Conservation (phyloP, 306 rosid genomes). For the Potentilla sterilis region DNA sequence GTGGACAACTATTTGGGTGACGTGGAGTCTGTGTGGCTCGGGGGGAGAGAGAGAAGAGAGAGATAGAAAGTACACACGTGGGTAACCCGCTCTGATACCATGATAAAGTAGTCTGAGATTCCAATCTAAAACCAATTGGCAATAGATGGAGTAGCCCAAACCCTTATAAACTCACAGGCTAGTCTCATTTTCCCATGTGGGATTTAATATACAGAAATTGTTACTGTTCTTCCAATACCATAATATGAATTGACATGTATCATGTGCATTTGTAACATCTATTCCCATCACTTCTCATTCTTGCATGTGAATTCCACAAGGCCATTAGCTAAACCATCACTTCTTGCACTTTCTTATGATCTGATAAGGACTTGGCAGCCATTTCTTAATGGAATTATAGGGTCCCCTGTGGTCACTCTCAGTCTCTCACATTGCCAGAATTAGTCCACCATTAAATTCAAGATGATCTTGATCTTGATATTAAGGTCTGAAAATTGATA, state of each 20-base stretch:
- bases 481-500: not conserved
- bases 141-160: too few relatives aligned
- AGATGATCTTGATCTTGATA: not conserved
- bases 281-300: not conserved
- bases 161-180: too few relatives aligned
- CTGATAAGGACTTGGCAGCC: not conserved
- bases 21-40: too few relatives aligned
- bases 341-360: not conserved
- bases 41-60: too few relatives aligned
- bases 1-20: too few relatives aligned
- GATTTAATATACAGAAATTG: conserved; percentile 1
- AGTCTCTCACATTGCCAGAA: not conserved
- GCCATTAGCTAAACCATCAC: not conserved
- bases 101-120: too few relatives aligned
- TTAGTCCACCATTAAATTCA: not conserved
- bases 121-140: too few relatives aligned
- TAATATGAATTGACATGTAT: not conserved
- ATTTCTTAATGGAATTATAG: not conserved
- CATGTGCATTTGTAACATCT: not conserved
- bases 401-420: not conserved
- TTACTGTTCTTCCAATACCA: not conserved
- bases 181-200: too few relatives aligned
- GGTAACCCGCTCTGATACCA: too few relatives aligned
- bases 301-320: not conserved
- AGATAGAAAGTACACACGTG: too few relatives aligned